A percentile compares a stretch with the other conserved stretches of the same genome.
Conservation (phyloP, 768 basidiomycete species). For the Chlorophyllum brunneum region DNA sequence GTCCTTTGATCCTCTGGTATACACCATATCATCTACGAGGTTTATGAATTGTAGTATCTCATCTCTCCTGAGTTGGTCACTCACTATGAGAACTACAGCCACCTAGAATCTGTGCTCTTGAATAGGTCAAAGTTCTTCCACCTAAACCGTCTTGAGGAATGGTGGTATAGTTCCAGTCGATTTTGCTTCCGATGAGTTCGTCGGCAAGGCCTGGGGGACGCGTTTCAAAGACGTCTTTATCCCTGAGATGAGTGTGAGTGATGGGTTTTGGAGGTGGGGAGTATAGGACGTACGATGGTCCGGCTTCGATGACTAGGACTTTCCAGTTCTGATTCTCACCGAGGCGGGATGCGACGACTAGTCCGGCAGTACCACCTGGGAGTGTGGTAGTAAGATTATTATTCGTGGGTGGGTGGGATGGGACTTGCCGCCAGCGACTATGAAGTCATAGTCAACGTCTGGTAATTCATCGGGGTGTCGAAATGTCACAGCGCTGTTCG, state of each 20-base stretch:
- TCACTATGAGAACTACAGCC: slow-evolving; percentile 19
- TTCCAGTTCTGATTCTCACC: slow-evolving; percentile 15
- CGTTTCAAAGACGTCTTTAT: slow-evolving; percentile 10
- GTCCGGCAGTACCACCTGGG: slow-evolving; percentile 19
- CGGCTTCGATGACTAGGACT: slow-evolving; percentile 21
- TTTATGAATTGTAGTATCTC: background rate
- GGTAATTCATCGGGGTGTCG: background rate
- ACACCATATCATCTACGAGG: slow-evolving; percentile 23
- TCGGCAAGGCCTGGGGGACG: slow-evolving; percentile 1
- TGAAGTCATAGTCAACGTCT: slow-evolving; percentile 8
- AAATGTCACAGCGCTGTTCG: background rate
- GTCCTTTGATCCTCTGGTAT: slow-evolving; percentile 30
- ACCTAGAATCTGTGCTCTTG: slow-evolving; percentile 25
- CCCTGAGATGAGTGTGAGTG: background rate
- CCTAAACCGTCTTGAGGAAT: slow-evolving; percentile 19
- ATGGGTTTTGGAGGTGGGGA: too few relatives aligned
- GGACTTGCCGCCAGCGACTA: slow-evolving; percentile 5
- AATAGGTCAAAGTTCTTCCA: slow-evolving; percentile 18
- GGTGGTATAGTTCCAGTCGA: slow-evolving; percentile 21
- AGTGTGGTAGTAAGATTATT: background rate
- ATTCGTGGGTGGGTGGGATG: background rate
- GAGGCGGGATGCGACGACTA: slow-evolving; percentile 19
- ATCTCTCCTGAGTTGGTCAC: background rate
- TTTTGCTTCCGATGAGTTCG: background rate
- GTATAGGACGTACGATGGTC: slow-evolving; percentile 9